Evolutionary conservation across 169 alveolate genomes (phyloP).

Genomic region (Plasmodium blacklocki): DNA sequence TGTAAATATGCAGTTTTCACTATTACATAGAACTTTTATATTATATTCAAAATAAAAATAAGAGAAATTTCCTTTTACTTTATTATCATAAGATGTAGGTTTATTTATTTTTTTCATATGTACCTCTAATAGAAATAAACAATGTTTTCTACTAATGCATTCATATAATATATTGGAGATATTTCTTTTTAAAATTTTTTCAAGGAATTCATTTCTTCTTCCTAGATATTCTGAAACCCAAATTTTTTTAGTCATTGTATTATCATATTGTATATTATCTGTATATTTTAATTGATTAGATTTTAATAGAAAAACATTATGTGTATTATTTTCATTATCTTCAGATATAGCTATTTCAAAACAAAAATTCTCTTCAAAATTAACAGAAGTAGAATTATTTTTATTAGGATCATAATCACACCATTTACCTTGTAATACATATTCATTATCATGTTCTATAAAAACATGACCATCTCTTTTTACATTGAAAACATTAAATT

Average conservation of each 20-base stretch:
- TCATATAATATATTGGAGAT: slow-evolving; percentile 54
- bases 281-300: slow-evolving; percentile 24
- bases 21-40: slow-evolving; percentile 45
- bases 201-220: slow-evolving; percentile 52
- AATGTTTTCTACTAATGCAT: slow-evolving; percentile 66
- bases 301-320: slow-evolving; percentile 39
- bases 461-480: slow-evolving; percentile 7
- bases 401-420: not conserved
- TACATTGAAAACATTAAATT: slow-evolving; percentile 36
- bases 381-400: slow-evolving; percentile 38
- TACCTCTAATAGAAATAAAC: slow-evolving; percentile 33
- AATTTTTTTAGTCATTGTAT: slow-evolving; percentile 13
- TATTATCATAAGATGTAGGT: slow-evolving; percentile 49
- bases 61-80: slow-evolving; percentile 15
- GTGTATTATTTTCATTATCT: slow-evolving; percentile 47
- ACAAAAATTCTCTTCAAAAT: slow-evolving; percentile 25
- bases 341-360: slow-evolving; percentile 62
- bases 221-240: slow-evolving; percentile 70
- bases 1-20: slow-evolving; percentile 62
- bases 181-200: slow-evolving; percentile 52
- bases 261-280: slow-evolving; percentile 1
- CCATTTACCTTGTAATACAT: slow-evolving; percentile 46
- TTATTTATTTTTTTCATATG: slow-evolving; percentile 46
- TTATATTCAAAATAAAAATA: slow-evolving; percentile 49
- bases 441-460: slow-evolving; percentile 12